Base-by-base conservation (phyloP, 2,329 filamentous ascomycete species). In the Chaetothyriales sp. region DNA sequence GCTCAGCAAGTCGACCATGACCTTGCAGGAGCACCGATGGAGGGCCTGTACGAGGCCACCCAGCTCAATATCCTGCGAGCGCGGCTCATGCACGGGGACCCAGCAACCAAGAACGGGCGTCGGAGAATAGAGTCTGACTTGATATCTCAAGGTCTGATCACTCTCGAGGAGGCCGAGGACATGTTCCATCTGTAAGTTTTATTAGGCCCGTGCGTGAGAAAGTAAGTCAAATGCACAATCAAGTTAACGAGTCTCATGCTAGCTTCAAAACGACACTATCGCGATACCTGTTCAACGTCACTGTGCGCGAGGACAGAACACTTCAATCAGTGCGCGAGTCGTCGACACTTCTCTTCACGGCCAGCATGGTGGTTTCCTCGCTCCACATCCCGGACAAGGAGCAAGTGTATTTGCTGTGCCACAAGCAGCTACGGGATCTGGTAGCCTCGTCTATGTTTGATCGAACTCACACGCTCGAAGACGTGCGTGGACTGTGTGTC, bases 381-480 rank as follows among this genome's bases (percentile, higher is more conserved):
- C 67, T 81, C 2, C 78, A 81, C 60, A 75, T 80, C 43, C 75
- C 77, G 1, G 72, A 71, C 43, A 73, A 73, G 47, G 75, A 73
- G 4, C 67, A 69, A 13, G 73, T 75, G 2, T 75, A 81, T 52
- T 72, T 73, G 2, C 63, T 69, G 1, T 80, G 77, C 61, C 80
- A 77, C 60, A 70, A 71, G 49, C 77, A 80, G 54, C 80, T 81
- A 56, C 71, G 78, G 1, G 68, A 72, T 0, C 67, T 81, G 10
- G 74, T 81, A 44, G 75, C 76, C 1, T 72, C 67, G 13, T 77
- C 76, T 50, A 77, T 80, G 63, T 76, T 82, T 56, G 75, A 77
- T 15, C 70, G 77, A 19, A 74, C 77, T 28, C 75, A 80, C 51
- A 75, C 73, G 20, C 64, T 78, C 18, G 78, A 82, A 51, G 74